Conservation (phyloP, 2,329 filamentous ascomycete species). For the Microsporum canis region DNA sequence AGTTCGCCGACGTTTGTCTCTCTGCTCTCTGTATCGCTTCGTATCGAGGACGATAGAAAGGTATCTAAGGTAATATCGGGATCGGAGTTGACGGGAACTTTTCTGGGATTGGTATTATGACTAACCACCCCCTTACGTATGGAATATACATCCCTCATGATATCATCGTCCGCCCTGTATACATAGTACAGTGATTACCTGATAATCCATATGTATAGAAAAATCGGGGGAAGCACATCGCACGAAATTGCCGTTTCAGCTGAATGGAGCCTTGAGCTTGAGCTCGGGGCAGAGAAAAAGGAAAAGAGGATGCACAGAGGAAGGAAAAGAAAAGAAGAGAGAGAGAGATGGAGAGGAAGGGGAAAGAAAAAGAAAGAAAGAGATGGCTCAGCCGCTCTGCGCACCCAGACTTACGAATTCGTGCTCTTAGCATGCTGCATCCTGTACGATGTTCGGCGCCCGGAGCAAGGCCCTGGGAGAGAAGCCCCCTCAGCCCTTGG, state of each 20-base stretch:
- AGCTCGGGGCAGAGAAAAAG: background rate
- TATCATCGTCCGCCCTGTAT: background rate
- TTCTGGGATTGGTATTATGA: background rate
- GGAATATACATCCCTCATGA: background rate
- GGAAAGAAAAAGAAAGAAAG: background rate
- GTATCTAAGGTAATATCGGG: background rate
- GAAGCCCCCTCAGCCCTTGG: background rate
- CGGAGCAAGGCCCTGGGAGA: background rate
- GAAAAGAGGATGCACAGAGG: background rate
- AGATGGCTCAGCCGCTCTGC: background rate
- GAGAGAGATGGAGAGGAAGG: background rate
- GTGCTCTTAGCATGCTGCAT: background rate
- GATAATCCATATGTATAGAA: background rate
- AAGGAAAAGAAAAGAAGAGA: background rate
- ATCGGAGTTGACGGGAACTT: background rate
- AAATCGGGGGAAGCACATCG: background rate
- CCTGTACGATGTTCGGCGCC: background rate
- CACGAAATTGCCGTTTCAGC: conserved; percentile 4
- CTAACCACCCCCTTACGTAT: background rate
- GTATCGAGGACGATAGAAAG: too few species aligned
- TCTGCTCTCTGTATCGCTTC: background rate
- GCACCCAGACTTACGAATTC: background rate
- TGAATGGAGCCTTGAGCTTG: background rate
- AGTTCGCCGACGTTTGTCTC: background rate
- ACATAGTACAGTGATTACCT: background rate